Percentiles rank a stretch among this genome's conserved stretches.
Conservation (phyloP, 805 yeast species). For the Yueomyces sp. region DNA sequence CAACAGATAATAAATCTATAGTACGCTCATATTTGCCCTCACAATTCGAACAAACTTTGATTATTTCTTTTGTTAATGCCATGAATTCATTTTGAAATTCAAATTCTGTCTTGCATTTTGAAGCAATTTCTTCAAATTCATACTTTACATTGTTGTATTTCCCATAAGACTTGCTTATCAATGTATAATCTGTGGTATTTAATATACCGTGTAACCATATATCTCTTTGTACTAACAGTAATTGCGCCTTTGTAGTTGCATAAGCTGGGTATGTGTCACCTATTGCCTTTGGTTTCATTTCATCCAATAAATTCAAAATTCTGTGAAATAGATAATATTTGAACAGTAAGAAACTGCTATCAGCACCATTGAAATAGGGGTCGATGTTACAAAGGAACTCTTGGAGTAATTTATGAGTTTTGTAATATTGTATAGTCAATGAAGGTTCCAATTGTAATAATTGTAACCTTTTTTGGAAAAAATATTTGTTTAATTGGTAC, state of each 20-base stretch:
- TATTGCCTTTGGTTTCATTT: slow-evolving; percentile 1
- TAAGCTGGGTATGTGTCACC: neutral
- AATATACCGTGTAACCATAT: slow-evolving; percentile 22
- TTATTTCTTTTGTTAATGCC: slow-evolving; percentile 33
- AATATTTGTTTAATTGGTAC: slow-evolving; percentile 11
- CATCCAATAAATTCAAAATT: slow-evolving; percentile 4
- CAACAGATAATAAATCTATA: slow-evolving; percentile 63
- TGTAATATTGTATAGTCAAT: slow-evolving; percentile 2
- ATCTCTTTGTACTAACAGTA: slow-evolving; percentile 28
- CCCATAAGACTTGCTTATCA: slow-evolving; percentile 6
- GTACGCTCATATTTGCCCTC: slow-evolving; percentile 38
- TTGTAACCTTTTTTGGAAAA: slow-evolving; percentile 13
- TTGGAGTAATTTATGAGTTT: slow-evolving; percentile 6
- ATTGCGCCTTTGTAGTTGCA: slow-evolving; percentile 28
- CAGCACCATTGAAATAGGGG: slow-evolving; percentile 1
- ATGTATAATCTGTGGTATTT: slow-evolving; percentile 4
- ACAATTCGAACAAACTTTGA: slow-evolving; percentile 10
- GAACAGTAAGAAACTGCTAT: slow-evolving; percentile 11
- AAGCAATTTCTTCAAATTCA: slow-evolving; percentile 4
- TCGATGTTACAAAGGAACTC: slow-evolving; percentile 8
- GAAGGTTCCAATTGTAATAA: slow-evolving; percentile 4
- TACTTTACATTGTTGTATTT: slow-evolving; percentile 1
- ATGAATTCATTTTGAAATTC: slow-evolving; percentile 29
- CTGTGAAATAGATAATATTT: slow-evolving; percentile 10
- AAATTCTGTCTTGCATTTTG: slow-evolving; percentile 10